Conservation (phyloP, 2,329 filamentous ascomycete genomes). For the Penicillium sp. region DNA sequence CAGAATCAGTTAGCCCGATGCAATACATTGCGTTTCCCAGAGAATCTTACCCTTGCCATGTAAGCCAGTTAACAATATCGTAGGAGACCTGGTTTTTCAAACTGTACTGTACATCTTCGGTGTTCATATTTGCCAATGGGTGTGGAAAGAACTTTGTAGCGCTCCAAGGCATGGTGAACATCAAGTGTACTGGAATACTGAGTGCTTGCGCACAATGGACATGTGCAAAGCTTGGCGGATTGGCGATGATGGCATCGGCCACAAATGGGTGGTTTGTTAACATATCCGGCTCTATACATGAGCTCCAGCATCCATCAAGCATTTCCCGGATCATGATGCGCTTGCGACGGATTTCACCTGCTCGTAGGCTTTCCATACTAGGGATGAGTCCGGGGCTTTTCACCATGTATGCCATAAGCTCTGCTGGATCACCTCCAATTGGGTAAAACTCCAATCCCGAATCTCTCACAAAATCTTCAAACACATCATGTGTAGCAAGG, state of each 20-base stretch:
- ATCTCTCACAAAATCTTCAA: conserved; percentile 46
- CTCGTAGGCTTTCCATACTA: conserved; percentile 30
- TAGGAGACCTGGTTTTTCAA: conserved; percentile 40
- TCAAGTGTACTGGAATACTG: conserved; percentile 44
- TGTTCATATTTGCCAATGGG: conserved; percentile 43
- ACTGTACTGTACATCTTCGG: conserved; percentile 5
- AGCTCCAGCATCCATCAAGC: conserved; percentile 34
- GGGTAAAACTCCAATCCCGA: conserved; percentile 50
- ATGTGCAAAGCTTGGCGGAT: conserved; percentile 47
- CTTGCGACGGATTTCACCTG: conserved; percentile 29
- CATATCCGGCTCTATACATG: conserved; percentile 31
- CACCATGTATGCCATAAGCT: conserved; percentile 46
- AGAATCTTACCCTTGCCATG: conserved; percentile 41
- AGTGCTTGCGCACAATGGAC: conserved; percentile 31
- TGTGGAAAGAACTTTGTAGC: conserved; percentile 41
- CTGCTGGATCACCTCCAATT: conserved; percentile 49
- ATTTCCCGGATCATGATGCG: conserved; percentile 31
- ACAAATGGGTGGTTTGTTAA: conserved; percentile 38
- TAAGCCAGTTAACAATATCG: conserved; percentile 41
- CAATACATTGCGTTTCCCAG: background rate
- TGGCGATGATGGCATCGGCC: conserved; percentile 48
- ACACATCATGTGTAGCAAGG: conserved; percentile 49
- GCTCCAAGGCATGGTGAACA: conserved; percentile 48
- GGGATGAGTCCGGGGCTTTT: conserved; percentile 40
- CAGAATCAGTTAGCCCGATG: background rate